These are phyloP conservation scores for Posidonia oceanica DNA, from an alignment of 116 monocot species.

Conservation along the genomic window DNA sequence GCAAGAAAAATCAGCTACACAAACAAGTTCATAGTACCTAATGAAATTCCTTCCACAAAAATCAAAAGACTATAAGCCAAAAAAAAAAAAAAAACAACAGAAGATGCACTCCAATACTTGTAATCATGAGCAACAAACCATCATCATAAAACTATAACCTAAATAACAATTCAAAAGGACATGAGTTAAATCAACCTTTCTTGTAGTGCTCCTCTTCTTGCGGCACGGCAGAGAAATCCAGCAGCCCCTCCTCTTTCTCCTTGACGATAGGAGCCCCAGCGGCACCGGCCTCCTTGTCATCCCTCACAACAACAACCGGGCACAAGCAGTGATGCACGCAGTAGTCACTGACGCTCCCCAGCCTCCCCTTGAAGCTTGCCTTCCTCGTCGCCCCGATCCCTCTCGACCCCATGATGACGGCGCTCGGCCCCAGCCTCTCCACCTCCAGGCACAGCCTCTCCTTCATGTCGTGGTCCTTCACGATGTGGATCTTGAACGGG, in stretches of 20 bases:
- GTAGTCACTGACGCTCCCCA: constrained; percentile 62
- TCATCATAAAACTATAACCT: too few relatives aligned
- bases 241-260: constrained; percentile 2
- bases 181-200: too few relatives aligned
- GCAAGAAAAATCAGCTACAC: too few relatives aligned
- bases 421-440: constrained; percentile 60
- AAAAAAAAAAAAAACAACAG: too few relatives aligned
- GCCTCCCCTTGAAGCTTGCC: constrained; percentile 24
- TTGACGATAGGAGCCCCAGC: constrained; percentile 7
- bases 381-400: constrained; percentile 26
- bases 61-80: too few relatives aligned
- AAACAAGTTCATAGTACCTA: too few relatives aligned
- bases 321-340: constrained; percentile 62
- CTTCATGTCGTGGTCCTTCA: constrained; percentile 91
- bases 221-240: constrained; percentile 25
- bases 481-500: constrained; percentile 83
- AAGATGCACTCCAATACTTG: too few relatives aligned
- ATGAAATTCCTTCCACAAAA: too few relatives aligned
- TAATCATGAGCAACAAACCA: too few relatives aligned
- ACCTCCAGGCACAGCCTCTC: constrained; percentile 84
- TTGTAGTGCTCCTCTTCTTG: constrained; percentile 13
- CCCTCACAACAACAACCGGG: constrained; percentile 52
- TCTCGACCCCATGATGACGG: constrained; percentile 73
- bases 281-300: constrained; percentile 16
- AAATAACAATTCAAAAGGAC: too few relatives aligned